Conservation (phyloP, 192 early-diverging fungal genomes). For the Oehlia diaphana region DNA sequence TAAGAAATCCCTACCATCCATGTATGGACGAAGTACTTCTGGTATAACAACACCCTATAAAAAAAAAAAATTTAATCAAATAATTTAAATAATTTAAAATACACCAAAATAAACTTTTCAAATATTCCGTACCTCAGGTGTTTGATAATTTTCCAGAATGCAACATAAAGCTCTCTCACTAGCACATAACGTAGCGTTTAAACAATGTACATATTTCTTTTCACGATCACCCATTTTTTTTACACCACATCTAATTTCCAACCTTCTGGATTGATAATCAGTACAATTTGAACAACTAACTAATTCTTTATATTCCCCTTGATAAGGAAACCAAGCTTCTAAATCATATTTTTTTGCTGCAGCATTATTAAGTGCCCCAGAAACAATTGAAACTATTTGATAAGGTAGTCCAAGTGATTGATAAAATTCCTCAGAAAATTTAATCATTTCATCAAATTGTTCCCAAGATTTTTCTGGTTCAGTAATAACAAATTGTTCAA, state of each 20-base stretch:
- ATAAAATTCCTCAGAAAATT: constrained; percentile 91
- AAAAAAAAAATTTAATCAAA: background rate
- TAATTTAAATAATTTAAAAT: background rate
- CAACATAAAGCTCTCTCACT: constrained; percentile 95
- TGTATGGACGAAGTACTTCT: constrained; percentile 82
- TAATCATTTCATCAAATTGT: constrained; percentile 96
- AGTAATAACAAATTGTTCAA: constrained; percentile 97
- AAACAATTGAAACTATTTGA: constrained; percentile 94
- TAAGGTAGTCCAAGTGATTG: constrained; percentile 92
- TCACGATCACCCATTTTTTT: constrained; percentile 95
- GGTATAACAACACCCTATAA: constrained; percentile 83
- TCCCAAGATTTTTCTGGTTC: constrained; percentile 99
- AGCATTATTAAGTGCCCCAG: constrained; percentile 97
- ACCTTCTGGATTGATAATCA: constrained; percentile 92
- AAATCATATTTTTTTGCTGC: constrained; percentile 99
- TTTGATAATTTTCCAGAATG: constrained; percentile 96
- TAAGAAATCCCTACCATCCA: constrained; percentile 91
- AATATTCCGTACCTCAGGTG: constrained; percentile 49
- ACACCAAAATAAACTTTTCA: background rate
- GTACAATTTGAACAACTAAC: constrained; percentile 99
- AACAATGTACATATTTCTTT: constrained; percentile 95
- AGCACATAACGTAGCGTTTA: constrained; percentile 96
- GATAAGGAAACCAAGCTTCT: constrained; percentile 99
- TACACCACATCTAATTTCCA: constrained; percentile 94
- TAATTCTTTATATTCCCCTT: constrained; percentile 96